Evolutionary conservation across 2,329 filamentous ascomycete species (phyloP), one percentile per base, ranked within the genome.

Genomic region (Alternaria sp.): DNA sequence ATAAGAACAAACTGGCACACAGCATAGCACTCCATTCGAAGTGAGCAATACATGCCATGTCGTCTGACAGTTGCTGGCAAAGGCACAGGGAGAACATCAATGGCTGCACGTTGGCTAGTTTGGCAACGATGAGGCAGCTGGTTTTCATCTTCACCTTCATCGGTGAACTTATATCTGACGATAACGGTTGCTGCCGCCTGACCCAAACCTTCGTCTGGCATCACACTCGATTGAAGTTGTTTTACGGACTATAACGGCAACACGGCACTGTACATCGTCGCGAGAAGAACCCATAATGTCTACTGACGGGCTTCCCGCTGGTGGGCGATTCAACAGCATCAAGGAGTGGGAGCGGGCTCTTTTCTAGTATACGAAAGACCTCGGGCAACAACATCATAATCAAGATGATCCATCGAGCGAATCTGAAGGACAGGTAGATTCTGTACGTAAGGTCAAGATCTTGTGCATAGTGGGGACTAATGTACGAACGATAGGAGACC

Each of bases 11-110:
- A 2, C 7, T 27, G 6, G 10, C n/a, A 48, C 6, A 3, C 0
- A 9, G 1, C 0, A 5, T 18, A 2, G n/a, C 2, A 22, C 5
- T 12, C 22, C 40, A 0, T 22, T 18, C 5, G 0, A 14, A 10
- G 4, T 14, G 10, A 14, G 40, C 8, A 18, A 14, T 2, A 18
- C 22, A 41, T 22, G 18, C 11, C 40, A 2, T 14, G 5, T 41
- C 11, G 18, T 20, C 40, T 41, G 2, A 11, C 5, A 10, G 8
- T 22, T 16, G 3, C 4, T 14, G 22, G 28, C n/a, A 34, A 34
- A 34, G 18, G n/a, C n/a, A 3, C 5, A 6, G n/a, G 16, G n/a
- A 10, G n/a, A 2, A n/a, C 0, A 3, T 20, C 2, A 0, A 5
- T 3, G 3, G 27, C 27, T 48, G 11, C n/a, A 10, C 18, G 0